Conservation (phyloP, 306 rosid species). For the Chamaecrista fasciculata region DNA sequence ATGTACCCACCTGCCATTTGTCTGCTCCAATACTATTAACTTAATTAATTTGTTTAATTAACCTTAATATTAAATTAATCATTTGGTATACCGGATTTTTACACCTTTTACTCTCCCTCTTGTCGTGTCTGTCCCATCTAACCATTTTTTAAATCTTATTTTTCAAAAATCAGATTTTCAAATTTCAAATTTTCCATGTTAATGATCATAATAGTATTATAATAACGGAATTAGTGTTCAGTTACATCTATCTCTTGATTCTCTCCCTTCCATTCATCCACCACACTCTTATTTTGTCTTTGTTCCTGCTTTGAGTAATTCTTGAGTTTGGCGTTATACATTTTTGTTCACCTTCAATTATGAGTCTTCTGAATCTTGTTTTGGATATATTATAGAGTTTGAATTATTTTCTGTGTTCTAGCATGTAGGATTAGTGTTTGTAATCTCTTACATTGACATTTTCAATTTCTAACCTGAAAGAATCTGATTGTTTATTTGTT, state of each 20-base stretch:
- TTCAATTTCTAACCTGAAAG: no score
- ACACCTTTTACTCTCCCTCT: conserved; percentile 7
- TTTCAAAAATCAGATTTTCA: neutral
- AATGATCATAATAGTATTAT: no score
- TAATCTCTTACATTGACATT: no score
- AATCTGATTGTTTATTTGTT: no score
- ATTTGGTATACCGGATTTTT: no score
- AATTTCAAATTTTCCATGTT: conserved; percentile 20
- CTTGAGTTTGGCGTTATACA: conserved; percentile 7
- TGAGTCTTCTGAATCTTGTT: conserved; percentile 25
- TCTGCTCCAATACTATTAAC: conserved; percentile 5
- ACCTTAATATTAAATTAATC: conserved; percentile 18
- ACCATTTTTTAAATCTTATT: no score
- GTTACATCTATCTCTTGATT: no score
- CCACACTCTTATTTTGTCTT: neutral
- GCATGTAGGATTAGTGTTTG: no score
- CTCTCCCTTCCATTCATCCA: conserved; percentile 23
- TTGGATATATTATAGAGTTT: no score
- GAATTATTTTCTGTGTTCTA: no score
- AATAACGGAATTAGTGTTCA: neutral
- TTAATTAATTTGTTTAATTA: conserved; percentile 26
- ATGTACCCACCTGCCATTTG: conserved; percentile 46
- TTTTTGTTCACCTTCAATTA: conserved; percentile 23
- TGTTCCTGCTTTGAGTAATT: conserved; percentile 17
- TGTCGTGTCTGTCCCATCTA: no score